Conservation (phyloP, 2,329 filamentous ascomycete species). For the Pyricularia sp. region DNA sequence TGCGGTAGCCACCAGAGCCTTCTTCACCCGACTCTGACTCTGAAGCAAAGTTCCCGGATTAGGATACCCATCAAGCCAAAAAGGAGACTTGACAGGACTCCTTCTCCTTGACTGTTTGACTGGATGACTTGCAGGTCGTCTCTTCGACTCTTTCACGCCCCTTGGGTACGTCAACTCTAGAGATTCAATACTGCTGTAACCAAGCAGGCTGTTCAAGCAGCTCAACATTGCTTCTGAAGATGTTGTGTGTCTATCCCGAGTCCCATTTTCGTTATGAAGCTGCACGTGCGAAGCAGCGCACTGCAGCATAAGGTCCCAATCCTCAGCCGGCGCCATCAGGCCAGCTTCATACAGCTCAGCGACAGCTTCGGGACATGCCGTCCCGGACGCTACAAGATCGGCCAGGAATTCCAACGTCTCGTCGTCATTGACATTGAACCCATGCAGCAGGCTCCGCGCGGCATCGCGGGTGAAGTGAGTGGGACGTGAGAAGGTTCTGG, state of each 20-base stretch:
- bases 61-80: neutral
- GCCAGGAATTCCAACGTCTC: constrained; percentile 15
- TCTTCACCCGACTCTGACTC: neutral
- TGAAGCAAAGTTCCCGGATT: neutral
- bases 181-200: neutral
- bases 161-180: neutral
- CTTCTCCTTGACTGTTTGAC: neutral
- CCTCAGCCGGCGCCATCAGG: constrained; percentile 18
- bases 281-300: constrained; percentile 13
- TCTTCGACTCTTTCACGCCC: neutral
- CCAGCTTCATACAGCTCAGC: constrained; percentile 14
- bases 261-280: neutral
- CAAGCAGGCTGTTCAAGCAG: neutral
- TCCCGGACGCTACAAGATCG: constrained; percentile 13
- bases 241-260: neutral
- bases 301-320: constrained; percentile 20
- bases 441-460: constrained; percentile 17
- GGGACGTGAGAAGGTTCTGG: neutral
- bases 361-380: constrained; percentile 14
- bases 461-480: constrained; percentile 6
- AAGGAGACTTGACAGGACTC: constrained; percentile 2
- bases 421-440: constrained; percentile 17
- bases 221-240: neutral
- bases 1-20: neutral
- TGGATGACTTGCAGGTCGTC: neutral